phyloP scores from a whole-genome alignment of 1,139 yeast genomes.

The Zygoascus sp. region DNA sequence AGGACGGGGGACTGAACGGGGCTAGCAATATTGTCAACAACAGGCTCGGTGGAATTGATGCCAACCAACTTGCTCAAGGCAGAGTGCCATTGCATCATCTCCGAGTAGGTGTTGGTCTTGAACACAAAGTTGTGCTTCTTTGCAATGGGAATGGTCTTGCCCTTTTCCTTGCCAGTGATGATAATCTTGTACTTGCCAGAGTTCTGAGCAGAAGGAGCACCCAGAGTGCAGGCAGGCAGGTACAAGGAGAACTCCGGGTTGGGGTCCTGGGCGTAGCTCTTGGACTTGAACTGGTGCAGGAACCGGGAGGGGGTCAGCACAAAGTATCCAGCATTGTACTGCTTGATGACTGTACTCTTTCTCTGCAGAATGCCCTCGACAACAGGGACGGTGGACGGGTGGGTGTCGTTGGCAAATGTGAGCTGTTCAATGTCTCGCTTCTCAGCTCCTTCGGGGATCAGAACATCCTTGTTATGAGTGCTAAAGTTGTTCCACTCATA shows the following conservation, averaged over 20 bases:
- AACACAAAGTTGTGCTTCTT: slow-evolving; percentile 41
- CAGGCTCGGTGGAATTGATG: slow-evolving; percentile 14
- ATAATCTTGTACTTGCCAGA: slow-evolving; percentile 41
- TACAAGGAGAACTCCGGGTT: slow-evolving; percentile 44
- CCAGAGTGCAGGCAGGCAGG: slow-evolving; percentile 44
- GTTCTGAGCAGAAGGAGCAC: slow-evolving; percentile 34
- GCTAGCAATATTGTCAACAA: slow-evolving; percentile 5
- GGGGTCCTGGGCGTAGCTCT: slow-evolving; percentile 40
- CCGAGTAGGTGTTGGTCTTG: slow-evolving; percentile 44
- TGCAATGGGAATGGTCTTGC: slow-evolving; percentile 32
- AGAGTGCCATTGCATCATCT: slow-evolving; percentile 43
- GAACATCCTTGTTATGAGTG: slow-evolving; percentile 29
- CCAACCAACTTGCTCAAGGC: slow-evolving; percentile 32
- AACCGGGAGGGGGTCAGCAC: slow-evolving; percentile 45
- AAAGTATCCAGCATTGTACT: slow-evolving; percentile 41
- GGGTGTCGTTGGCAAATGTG: slow-evolving; percentile 39
- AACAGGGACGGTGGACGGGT: slow-evolving; percentile 41
- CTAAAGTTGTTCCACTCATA: slow-evolving; percentile 46
- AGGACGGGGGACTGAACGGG: slow-evolving; percentile 13
- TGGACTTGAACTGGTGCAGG: slow-evolving; percentile 44
- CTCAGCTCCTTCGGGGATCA: slow-evolving; percentile 35
- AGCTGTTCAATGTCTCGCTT: slow-evolving; percentile 39
- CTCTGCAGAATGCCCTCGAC: slow-evolving; percentile 45
- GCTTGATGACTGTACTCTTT: slow-evolving; percentile 42
- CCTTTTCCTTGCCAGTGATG: slow-evolving; percentile 42